Evolutionary conservation across 305 asterid species (phyloP), one percentile per base, ranked within the genome.

Genomic region (Solanum chacoense): DNA sequence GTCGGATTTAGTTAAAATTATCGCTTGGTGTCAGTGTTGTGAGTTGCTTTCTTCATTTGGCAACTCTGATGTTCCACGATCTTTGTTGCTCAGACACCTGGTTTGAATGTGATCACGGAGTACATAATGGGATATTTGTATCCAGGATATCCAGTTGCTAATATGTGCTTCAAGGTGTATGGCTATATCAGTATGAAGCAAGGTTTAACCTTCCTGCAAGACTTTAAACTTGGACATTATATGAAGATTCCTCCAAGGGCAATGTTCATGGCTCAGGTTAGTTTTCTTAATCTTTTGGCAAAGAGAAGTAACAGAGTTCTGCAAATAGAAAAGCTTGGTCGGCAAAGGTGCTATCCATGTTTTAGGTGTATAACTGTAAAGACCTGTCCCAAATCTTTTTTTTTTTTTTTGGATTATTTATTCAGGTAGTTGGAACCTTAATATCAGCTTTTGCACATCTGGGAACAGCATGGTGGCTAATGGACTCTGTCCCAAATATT

Each of bases 211-310:
- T 97, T 97, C 90, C 95, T 97, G 42, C 98, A 96, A 89, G 99
- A 97, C 93, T 91, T 97, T 87, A 97, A 97, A 93, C 99, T 97
- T 50, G 98, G 98, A 22, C 99, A 97, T 91, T 97, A 97, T 93
- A 97, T 96, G 98, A 97, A 96, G 91, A 96, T 96, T 34, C 98
- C 99, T 37, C 98, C 99, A 18, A 87, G 98, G 92, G 92, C 97
- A 76, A 97, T 97, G 99, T 95, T 97, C 95, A 95, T 97, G 98
- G 98, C 99, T 45, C 98, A 97, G 99, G 98, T 95, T 78, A 81
- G 91, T 87, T 69, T 37, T 12, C 38, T 29, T 45, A 72, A 8
- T 71, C 22, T 50, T 50, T 87, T 63, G 34, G 2, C 73, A n/a
- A 26, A 59, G 12, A 14, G 12, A 22, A 34, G 75, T 24, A 78